Evolutionary conservation across 495 filamentous ascomycete genomes (phyloP).

Genomic region (Amniculicola lignicola): DNA sequence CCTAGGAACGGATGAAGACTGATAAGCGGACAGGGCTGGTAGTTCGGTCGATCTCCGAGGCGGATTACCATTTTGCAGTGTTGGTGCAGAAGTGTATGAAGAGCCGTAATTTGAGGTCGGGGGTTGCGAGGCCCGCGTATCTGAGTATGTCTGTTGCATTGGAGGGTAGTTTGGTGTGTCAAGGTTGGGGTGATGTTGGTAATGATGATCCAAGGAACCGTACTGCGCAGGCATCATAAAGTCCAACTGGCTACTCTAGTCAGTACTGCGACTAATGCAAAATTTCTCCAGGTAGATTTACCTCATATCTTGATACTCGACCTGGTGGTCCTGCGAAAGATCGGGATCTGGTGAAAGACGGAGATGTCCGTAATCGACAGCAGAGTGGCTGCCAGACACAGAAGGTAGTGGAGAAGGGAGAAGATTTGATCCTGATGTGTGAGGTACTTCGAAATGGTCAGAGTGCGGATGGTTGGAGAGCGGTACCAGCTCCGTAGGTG

Average conservation of each 20-base stretch:
- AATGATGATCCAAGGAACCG: constrained; percentile 27
- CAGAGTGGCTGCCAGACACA: constrained; percentile 11
- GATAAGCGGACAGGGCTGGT: constrained; percentile 22
- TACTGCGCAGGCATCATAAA: constrained; percentile 34
- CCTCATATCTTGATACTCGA: constrained; percentile 36
- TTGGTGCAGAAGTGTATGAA: constrained; percentile 18
- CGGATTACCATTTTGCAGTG: constrained; percentile 14
- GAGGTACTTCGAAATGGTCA: not conserved
- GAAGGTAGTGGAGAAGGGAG: constrained; percentile 23
- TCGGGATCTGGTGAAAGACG: constrained; percentile 25
- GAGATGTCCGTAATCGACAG: constrained; percentile 17
- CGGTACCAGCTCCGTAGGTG: constrained; percentile 2
- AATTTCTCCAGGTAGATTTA: not conserved
- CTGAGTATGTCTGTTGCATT: constrained; percentile 20
- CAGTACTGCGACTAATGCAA: not conserved
- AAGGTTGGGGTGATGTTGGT: constrained; percentile 15
- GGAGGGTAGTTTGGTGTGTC: constrained; percentile 25
- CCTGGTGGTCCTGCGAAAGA: constrained; percentile 16
- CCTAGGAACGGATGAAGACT: constrained; percentile 24
- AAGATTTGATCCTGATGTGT: constrained; percentile 8
- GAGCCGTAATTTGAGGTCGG: constrained; percentile 21
- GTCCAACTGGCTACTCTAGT: constrained; percentile 25
- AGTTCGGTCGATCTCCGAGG: constrained; percentile 21
- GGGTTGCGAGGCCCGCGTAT: constrained; percentile 4
- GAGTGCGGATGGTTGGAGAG: constrained; percentile 2